phyloP scores from a whole-genome alignment of 2,329 filamentous ascomycete species.

The Fusarium caatingaense region DNA sequence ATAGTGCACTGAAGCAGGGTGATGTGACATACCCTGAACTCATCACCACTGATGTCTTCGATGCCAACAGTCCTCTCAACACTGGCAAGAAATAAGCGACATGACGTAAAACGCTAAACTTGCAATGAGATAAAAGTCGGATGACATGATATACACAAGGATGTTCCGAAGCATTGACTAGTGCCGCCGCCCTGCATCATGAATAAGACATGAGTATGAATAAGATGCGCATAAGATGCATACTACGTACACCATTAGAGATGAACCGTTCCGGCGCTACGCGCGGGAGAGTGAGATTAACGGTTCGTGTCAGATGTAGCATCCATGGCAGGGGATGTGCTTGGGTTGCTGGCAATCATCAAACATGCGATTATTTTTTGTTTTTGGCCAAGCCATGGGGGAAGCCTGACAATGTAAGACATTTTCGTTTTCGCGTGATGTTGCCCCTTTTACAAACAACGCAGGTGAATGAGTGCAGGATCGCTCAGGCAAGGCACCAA shows the following conservation, averaged over 20 bases:
- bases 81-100: constrained; percentile 57
- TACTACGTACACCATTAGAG: constrained; percentile 25
- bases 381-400: constrained; percentile 12
- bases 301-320: constrained; percentile 41
- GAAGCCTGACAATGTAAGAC: constrained; percentile 7
- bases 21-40: constrained; percentile 65
- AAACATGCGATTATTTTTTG: constrained; percentile 35
- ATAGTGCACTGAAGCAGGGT: constrained; percentile 65
- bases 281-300: constrained; percentile 34
- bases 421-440: constrained; percentile 15
- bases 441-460: constrained; percentile 3
- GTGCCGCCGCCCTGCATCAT: constrained; percentile 2
- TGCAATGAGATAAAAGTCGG: constrained; percentile 1
- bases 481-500: constrained; percentile 19
- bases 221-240: constrained; percentile 14
- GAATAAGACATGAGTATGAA: constrained; percentile 9
- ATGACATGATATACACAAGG: constrained; percentile 6
- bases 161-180: constrained; percentile 7
- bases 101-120: not conserved
- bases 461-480: not conserved
- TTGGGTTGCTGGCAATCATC: constrained; percentile 16
- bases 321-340: constrained; percentile 12
- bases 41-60: constrained; percentile 68
- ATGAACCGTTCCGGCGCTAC: constrained; percentile 35
- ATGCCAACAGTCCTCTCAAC: constrained; percentile 71